These are phyloP conservation scores for Hebeloma cylindrosporum DNA, from an alignment of 768 basidiomycete genomes.

Conservation along the genomic window DNA sequence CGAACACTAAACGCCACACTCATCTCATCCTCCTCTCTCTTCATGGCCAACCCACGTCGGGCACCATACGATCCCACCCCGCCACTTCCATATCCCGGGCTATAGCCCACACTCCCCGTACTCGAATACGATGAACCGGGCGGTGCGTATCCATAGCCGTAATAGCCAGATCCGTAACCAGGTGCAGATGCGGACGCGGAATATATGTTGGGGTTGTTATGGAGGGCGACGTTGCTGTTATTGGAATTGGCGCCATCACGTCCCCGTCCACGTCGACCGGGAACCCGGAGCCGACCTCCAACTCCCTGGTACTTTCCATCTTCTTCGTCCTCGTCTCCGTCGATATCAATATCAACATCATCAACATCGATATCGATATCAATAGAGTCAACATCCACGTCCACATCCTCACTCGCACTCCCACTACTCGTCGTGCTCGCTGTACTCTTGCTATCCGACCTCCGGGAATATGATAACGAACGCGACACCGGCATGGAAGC, in stretches of 20 bases:
- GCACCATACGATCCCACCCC: conserved; percentile 19
- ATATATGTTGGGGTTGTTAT: too few species aligned
- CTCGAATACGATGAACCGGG: neutral
- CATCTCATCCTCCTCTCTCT: conserved; percentile 47
- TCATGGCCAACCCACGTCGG: conserved; percentile 26
- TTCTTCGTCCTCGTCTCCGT: conserved; percentile 17
- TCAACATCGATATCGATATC: conserved; percentile 16
- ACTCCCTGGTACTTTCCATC: conserved; percentile 10
- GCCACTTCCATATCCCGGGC: neutral
- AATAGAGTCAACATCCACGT: too few species aligned
- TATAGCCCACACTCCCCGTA: conserved; percentile 9
- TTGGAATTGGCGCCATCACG: neutral
- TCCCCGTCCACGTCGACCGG: neutral
- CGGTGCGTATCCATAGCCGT: too few species aligned
- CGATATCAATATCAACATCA: conserved; percentile 20
- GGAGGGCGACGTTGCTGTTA: too few species aligned
- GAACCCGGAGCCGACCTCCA: neutral
- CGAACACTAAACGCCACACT: conserved; percentile 39
- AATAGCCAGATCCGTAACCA: too few species aligned
- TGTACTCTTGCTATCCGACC: conserved; percentile 26
- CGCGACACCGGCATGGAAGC: neutral
- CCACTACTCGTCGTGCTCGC: conserved; percentile 15
- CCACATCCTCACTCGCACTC: conserved; percentile 33
- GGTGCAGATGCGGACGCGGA: too few species aligned
- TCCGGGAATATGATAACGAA: conserved; percentile 26